Evolutionary conservation across 495 filamentous ascomycete genomes (phyloP).

Genomic region (Penicillium lagena): DNA sequence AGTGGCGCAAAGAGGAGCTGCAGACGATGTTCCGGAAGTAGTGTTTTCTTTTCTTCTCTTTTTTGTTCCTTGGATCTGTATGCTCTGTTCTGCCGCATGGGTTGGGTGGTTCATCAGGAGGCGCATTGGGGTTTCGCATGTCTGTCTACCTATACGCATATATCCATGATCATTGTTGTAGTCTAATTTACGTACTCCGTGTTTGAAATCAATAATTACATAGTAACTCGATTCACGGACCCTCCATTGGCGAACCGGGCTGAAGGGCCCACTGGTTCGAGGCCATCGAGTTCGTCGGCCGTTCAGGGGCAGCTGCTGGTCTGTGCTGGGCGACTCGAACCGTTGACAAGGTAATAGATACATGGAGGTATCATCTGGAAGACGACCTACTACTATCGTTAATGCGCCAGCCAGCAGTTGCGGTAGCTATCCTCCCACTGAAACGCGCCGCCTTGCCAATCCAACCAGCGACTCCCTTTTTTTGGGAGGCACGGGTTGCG

Average conservation of each 20-base stretch:
- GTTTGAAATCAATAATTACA: too few species aligned
- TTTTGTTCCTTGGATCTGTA: not conserved
- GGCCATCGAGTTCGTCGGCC: constrained; percentile 3
- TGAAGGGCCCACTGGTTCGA: constrained; percentile 14
- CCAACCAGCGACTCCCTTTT: too few species aligned
- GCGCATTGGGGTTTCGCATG: too few species aligned
- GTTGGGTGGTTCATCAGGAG: too few species aligned
- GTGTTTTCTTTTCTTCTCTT: constrained; percentile 11
- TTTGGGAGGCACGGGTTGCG: not conserved
- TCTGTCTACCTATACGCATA: too few species aligned
- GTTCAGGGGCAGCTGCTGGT: constrained; percentile 21
- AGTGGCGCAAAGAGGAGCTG: constrained; percentile 55
- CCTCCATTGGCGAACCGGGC: constrained; percentile 3
- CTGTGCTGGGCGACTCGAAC: constrained; percentile 11
- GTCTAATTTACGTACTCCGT: too few species aligned
- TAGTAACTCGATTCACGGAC: too few species aligned
- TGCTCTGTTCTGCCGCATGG: too few species aligned
- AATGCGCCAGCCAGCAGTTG: not conserved
- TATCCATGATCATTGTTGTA: too few species aligned
- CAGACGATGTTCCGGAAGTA: constrained; percentile 45
- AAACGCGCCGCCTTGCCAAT: not conserved
- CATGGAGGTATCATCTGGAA: too few species aligned
- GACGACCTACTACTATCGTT: too few species aligned
- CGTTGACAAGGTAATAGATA: not conserved
- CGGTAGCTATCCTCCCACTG: constrained; percentile 4